These are phyloP conservation scores for Microdochium nivale DNA, from an alignment of 2,329 filamentous ascomycete species.

Conservation along the genomic window DNA sequence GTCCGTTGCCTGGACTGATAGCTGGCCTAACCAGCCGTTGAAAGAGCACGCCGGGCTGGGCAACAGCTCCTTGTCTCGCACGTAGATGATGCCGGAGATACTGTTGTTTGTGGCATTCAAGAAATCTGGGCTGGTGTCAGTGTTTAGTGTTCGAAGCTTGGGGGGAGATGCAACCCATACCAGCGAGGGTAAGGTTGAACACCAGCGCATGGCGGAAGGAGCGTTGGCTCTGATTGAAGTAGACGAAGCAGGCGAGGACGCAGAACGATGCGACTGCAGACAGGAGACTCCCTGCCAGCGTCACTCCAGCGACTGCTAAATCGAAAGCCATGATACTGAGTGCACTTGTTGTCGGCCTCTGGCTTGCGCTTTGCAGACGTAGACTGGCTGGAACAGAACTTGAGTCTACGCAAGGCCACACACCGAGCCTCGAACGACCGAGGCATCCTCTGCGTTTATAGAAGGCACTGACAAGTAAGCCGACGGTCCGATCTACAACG, in stretches of 20 bases:
- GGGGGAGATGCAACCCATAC: slow-evolving; percentile 2
- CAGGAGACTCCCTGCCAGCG: slow-evolving; percentile 8
- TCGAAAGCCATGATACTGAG: neutral
- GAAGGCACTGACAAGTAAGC: no score
- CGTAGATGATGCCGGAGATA: slow-evolving; percentile 27
- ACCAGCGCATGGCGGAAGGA: slow-evolving; percentile 14
- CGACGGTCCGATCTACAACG: no score
- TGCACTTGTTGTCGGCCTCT: no score
- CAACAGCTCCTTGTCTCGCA: slow-evolving; percentile 16
- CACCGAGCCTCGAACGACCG: no score
- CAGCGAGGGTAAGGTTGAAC: slow-evolving; percentile 12
- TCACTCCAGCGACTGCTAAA: neutral
- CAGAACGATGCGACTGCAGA: slow-evolving; percentile 6
- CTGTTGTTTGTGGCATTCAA: slow-evolving; percentile 33
- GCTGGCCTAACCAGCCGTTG: slow-evolving; percentile 35
- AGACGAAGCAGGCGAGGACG: slow-evolving; percentile 7
- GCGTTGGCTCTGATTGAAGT: slow-evolving; percentile 9
- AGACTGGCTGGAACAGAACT: no score
- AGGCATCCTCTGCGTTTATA: no score
- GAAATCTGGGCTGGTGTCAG: slow-evolving; percentile 25
- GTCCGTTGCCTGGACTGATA: slow-evolving; percentile 33
- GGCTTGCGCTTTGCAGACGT: no score
- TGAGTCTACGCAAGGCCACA: no score
- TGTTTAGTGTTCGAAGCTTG: no score
- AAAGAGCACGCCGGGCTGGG: slow-evolving; percentile 24